phyloP scores from a whole-genome alignment of 306 rosid genomes.

The Rosa rugosa region DNA sequence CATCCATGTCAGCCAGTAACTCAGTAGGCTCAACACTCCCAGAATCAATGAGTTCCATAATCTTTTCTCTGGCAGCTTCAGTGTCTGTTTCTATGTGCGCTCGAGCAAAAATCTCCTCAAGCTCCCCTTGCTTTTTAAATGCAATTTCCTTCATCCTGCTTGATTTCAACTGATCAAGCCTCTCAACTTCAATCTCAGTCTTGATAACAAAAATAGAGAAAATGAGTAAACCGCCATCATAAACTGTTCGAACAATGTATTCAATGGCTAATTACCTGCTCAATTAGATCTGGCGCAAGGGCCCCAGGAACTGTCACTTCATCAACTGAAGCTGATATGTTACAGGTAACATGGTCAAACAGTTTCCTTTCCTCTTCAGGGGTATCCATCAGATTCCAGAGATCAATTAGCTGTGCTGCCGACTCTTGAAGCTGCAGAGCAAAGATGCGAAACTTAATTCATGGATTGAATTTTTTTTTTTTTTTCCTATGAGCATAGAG shows the following conservation, averaged over 20 bases:
- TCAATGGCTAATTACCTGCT: constrained; percentile 56
- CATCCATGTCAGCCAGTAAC: constrained; percentile 93
- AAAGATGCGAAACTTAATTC: constrained; percentile 22
- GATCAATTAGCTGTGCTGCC: constrained; percentile 85
- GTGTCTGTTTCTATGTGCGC: constrained; percentile 90
- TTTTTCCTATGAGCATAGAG: not conserved
- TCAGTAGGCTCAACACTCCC: constrained; percentile 84
- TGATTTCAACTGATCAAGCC: constrained; percentile 94
- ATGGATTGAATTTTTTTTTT: not conserved
- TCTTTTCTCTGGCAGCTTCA: constrained; percentile 87
- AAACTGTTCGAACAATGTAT: constrained; percentile 5
- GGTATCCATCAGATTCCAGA: constrained; percentile 99
- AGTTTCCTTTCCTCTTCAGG: constrained; percentile 78
- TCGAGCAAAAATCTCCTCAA: constrained; percentile 76
- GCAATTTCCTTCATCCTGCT: constrained; percentile 99
- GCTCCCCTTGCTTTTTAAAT: constrained; percentile 90
- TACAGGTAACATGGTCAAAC: constrained; percentile 95
- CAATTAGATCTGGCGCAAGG: constrained; percentile 90
- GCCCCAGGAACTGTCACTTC: constrained; percentile 97
- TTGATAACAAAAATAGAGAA: constrained; percentile 28
- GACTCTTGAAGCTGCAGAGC: constrained; percentile 87
- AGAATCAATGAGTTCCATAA: constrained; percentile 80
- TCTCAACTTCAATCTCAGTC: constrained; percentile 99
- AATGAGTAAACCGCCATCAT: constrained; percentile 23
- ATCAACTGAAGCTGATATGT: constrained; percentile 92